Evolutionary conservation across 805 yeast genomes (phyloP).

Genomic region (Nakazawaea molendinolei): DNA sequence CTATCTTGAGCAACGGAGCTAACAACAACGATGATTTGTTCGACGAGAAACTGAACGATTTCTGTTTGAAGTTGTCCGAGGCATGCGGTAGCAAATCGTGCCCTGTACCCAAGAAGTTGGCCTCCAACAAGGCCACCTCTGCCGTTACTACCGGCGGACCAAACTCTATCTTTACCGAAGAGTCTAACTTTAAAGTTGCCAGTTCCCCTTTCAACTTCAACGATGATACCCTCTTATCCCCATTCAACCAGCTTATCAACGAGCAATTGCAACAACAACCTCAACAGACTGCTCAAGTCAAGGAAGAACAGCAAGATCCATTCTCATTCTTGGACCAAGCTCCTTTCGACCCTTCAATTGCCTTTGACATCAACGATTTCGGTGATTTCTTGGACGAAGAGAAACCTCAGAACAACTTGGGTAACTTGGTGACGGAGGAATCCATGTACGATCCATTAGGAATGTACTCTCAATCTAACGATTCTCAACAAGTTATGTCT

Average conservation of each 20-base stretch:
- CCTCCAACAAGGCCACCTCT: conserved; percentile 13
- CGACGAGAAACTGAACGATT: conserved; percentile 66
- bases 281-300: too few relatives aligned
- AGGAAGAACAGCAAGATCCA: conserved; percentile 35
- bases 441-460: conserved; percentile 50
- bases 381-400: conserved; percentile 12
- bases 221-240: conserved; percentile 2
- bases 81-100: conserved; percentile 76
- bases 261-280: too few relatives aligned
- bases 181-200: background rate
- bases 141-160: conserved; percentile 6
- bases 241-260: conserved; percentile 2
- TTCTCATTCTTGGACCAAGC: conserved; percentile 38
- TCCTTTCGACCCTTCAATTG: conserved; percentile 48
- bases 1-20: conserved; percentile 20
- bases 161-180: conserved; percentile 3
- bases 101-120: conserved; percentile 50
- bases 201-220: conserved; percentile 10
- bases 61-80: conserved; percentile 67
- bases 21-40: conserved; percentile 23
- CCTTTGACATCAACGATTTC: conserved; percentile 27
- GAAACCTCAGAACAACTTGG: conserved; percentile 20
- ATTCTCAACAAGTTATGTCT: too few relatives aligned
- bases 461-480: conserved; percentile 9
- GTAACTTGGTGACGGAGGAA: conserved; percentile 47